Evolutionary conservation across 345 rosid species (phyloP), one percentile per base, ranked within the genome.

Genomic region (Eucalyptus polybractea): DNA sequence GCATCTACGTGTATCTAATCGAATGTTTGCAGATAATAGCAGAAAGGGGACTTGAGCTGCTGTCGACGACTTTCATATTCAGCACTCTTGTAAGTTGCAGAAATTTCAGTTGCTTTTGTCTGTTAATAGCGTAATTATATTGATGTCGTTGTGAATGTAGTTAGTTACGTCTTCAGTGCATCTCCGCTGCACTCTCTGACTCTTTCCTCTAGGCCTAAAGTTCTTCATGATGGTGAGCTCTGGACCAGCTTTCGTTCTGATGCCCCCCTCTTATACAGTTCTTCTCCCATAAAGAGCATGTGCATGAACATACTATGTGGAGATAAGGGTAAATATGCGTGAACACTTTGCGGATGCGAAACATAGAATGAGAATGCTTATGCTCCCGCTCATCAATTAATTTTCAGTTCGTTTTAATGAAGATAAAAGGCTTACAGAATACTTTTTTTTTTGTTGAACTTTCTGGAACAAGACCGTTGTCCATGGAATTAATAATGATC

Each of bases 11-110:
- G 50, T 31, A 7, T 76, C 1, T 29, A 13, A 33, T 83, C 1
- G 25, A 50, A 65, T 76, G 50, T 88, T 91, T 91, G 92, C 92
- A 97, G 99, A 95, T 93, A 89, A 95, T 96, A 90, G 92, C 99
- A 25, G 98, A 95, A 89, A 94, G 97, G 93, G 99, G 99, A 86
- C 92, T 96, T 87, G 97, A 95, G 96, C 93, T 98, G 86, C 95
- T 98, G 86, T 95, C 98, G 1, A 91, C 98, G 76, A 94, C 98
- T 80, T 94, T 95, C 81, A 89, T 94, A 31, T 93, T 97, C 91
- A 94, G 99, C 94, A 65, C 93, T 91, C 91, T 97, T 90, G 99
- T 98, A 92, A 95, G 98, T 56, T 86, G 80, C 12, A 12, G 83
- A 37, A 21, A 76, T 76, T 76, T 12, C 47, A 10, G 45, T 21